Conservation (phyloP, 495 filamentous ascomycete genomes). For the Viridothelium virens region DNA sequence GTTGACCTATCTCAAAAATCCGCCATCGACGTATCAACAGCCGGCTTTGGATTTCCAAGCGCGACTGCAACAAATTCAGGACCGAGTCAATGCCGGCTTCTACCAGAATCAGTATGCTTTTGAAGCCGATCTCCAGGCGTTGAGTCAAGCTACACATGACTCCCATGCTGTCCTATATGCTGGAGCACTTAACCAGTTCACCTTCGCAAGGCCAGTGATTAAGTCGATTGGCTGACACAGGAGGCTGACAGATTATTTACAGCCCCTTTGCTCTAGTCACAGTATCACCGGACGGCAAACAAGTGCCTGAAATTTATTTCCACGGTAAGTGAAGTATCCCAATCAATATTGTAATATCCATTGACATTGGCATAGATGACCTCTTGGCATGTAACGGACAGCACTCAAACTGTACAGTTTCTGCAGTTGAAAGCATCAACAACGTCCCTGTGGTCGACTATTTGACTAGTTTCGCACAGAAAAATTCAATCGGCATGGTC, state of each 20-base stretch:
- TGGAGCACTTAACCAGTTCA: slow-evolving; percentile 40
- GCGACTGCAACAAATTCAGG: slow-evolving; percentile 39
- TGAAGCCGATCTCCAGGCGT: slow-evolving; percentile 41
- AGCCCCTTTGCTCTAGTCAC: slow-evolving; percentile 36
- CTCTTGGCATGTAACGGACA: not conserved
- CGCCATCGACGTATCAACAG: slow-evolving; percentile 49
- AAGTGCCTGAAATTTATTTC: slow-evolving; percentile 42
- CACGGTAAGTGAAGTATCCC: slow-evolving; percentile 20
- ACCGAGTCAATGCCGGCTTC: slow-evolving; percentile 33
- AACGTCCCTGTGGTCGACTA: slow-evolving; percentile 36
- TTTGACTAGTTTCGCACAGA: slow-evolving; percentile 38
- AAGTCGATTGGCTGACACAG: not conserved
- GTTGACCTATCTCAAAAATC: slow-evolving; percentile 47
- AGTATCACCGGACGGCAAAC: slow-evolving; percentile 44
- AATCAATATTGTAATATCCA: not conserved
- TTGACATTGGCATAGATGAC: not conserved
- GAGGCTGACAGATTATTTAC: not conserved
- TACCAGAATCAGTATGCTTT: slow-evolving; percentile 47
- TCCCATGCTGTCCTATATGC: slow-evolving; percentile 38
- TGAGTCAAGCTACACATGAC: slow-evolving; percentile 42
- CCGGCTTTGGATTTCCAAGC: slow-evolving; percentile 45
- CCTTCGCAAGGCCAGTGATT: slow-evolving; percentile 36
- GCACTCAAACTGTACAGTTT: slow-evolving; percentile 7
- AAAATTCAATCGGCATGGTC: slow-evolving; percentile 37
- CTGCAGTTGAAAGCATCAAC: slow-evolving; percentile 42